phyloP scores from a whole-genome alignment of 1,139 yeast species.

The Diutina mesorugosa region DNA sequence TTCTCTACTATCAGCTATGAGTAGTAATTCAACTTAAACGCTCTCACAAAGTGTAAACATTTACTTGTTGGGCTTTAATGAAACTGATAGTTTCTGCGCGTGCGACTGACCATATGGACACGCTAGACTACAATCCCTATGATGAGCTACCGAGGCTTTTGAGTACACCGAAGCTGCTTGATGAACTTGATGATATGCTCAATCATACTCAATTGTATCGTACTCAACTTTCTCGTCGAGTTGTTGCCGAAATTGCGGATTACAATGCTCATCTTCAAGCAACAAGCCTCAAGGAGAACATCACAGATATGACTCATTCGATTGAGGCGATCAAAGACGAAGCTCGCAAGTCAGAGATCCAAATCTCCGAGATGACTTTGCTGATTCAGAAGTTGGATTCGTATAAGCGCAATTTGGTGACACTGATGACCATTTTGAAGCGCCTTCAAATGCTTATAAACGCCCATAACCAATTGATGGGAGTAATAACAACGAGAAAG shows the following conservation, averaged over 20 bases:
- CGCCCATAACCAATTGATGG: constrained; percentile 57
- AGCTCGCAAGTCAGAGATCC: constrained; percentile 37
- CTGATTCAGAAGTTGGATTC: constrained; percentile 70
- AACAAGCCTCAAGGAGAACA: constrained; percentile 19
- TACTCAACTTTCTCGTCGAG: constrained; percentile 26
- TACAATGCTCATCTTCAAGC: constrained; percentile 13
- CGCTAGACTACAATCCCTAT: constrained; percentile 18
- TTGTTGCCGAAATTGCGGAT: constrained; percentile 17
- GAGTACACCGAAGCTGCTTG: constrained; percentile 27
- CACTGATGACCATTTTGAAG: constrained; percentile 76
- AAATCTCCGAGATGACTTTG: constrained; percentile 59
- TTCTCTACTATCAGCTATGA: not conserved
- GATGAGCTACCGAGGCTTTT: constrained; percentile 24
- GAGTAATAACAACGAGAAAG: constrained; percentile 28
- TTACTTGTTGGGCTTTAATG: no score
- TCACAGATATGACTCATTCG: constrained; percentile 33
- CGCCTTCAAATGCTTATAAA: constrained; percentile 77
- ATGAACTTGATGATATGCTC: constrained; percentile 34
- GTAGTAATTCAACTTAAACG: not conserved
- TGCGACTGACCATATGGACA: not conserved
- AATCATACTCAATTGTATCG: constrained; percentile 30
- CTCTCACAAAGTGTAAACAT: not conserved
- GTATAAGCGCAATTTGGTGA: constrained; percentile 70
- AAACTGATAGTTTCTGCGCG: not conserved
- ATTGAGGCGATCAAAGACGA: constrained; percentile 15